Conservation (phyloP, 129 eudicot genomes). For the Helichrysum umbraculigerum region DNA sequence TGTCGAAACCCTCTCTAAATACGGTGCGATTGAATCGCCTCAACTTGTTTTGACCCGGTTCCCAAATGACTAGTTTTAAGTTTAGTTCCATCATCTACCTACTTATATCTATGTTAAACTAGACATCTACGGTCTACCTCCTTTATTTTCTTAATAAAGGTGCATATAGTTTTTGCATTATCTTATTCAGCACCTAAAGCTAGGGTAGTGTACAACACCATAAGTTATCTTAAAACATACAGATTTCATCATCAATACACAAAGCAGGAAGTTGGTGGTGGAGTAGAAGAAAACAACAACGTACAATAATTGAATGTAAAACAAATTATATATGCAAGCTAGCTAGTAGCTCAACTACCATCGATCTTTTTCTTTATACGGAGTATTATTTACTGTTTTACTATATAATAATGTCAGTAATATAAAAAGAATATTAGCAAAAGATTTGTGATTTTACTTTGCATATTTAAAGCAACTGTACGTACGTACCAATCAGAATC, state of each 20-base stretch:
- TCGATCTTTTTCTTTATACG: not conserved
- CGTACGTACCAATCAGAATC: slow-evolving; percentile 28
- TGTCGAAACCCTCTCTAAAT: too few species aligned
- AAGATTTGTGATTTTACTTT: slow-evolving; percentile 42
- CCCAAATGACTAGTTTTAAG: too few species aligned
- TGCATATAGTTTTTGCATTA: too few species aligned
- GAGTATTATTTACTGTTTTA: slow-evolving; percentile 3
- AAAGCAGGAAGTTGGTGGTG: slow-evolving; percentile 19
- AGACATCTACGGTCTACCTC: too few species aligned
- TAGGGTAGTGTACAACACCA: too few species aligned
- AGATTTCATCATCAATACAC: not conserved
- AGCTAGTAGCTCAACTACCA: slow-evolving; percentile 18
- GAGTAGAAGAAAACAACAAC: slow-evolving; percentile 28
- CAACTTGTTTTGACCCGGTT: too few species aligned
- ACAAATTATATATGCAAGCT: not conserved
- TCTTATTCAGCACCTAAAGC: too few species aligned
- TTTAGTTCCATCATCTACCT: too few species aligned
- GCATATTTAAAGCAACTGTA: slow-evolving; percentile 40
- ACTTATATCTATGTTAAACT: too few species aligned
- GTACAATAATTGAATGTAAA: slow-evolving; percentile 27
- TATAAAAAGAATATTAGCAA: slow-evolving; percentile 29
- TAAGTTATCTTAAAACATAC: not conserved
- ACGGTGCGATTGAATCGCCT: too few species aligned
- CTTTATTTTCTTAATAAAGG: too few species aligned
- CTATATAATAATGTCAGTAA: slow-evolving; percentile 27